A percentile compares a stretch with the other conserved stretches of the same genome.
Evolutionary conservation across 2,329 filamentous ascomycete species (phyloP).

Genomic region (Xylaria sp.): DNA sequence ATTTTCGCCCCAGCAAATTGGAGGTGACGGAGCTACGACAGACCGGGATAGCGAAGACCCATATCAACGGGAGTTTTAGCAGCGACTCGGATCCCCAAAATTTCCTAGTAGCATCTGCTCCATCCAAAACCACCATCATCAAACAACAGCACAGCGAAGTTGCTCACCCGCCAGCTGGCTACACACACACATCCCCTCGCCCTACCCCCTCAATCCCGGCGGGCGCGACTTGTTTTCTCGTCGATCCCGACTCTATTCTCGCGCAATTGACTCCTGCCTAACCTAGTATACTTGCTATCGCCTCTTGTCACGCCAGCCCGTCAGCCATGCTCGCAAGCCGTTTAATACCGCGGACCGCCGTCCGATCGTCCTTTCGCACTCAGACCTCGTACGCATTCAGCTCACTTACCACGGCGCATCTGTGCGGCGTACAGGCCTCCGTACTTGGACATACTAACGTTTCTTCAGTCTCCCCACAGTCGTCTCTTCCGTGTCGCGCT

Average conservation of each 20-base stretch:
- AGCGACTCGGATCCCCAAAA: constrained; percentile 38
- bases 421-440: not conserved
- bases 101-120: constrained; percentile 21
- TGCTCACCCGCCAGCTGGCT: not conserved
- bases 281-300: not conserved
- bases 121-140: constrained; percentile 14
- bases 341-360: constrained; percentile 68
- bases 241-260: not conserved
- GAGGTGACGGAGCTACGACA: constrained; percentile 26
- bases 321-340: constrained; percentile 69
- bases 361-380: constrained; percentile 66
- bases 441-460: constrained; percentile 36
- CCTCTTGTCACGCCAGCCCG: constrained; percentile 1
- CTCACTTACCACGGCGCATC: constrained; percentile 33
- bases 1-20: constrained; percentile 28
- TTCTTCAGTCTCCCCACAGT: constrained; percentile 61
- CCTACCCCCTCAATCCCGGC: not conserved
- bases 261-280: constrained; percentile 24
- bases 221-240: constrained; percentile 5
- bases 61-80: constrained; percentile 26
- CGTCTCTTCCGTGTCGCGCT: constrained; percentile 62
- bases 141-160: constrained; percentile 3
- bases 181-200: not conserved
- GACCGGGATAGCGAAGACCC: constrained; percentile 20
- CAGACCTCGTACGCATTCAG: constrained; percentile 58